phyloP scores from a whole-genome alignment of 2,329 filamentous ascomycete genomes.

The Macroventuria anomochaeta region DNA sequence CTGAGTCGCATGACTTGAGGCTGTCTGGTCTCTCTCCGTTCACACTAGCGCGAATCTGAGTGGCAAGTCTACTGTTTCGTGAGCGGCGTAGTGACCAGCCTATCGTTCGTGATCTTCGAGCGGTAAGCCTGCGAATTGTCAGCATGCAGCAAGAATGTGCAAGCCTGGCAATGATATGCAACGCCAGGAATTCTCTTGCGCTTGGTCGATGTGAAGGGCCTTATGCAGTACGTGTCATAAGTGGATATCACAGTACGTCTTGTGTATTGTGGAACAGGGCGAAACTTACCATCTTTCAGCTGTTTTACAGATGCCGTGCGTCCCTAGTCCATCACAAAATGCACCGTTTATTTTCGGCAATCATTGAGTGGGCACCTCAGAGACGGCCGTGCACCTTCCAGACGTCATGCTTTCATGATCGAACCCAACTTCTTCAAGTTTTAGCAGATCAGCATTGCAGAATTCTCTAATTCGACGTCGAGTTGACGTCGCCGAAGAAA shows the following conservation, averaged over 20 bases:
- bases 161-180: constrained; percentile 16
- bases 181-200: constrained; percentile 6
- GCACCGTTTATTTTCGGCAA: constrained; percentile 11
- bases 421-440: constrained; percentile 2
- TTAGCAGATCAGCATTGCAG: background rate
- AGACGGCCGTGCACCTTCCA: constrained; percentile 7
- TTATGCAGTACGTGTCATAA: constrained; percentile 12
- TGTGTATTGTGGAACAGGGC: constrained; percentile 11
- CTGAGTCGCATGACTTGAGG: constrained; percentile 5
- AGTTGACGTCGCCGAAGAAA: constrained; percentile 1
- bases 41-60: constrained; percentile 10
- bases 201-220: background rate
- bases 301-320: constrained; percentile 13
- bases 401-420: constrained; percentile 5
- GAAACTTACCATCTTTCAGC: constrained; percentile 11
- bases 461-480: constrained; percentile 1
- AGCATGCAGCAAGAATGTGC: constrained; percentile 15
- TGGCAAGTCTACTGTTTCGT: constrained; percentile 6
- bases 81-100: constrained; percentile 10
- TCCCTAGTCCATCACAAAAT: constrained; percentile 6
- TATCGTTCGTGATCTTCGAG: constrained; percentile 3
- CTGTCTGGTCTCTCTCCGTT: constrained; percentile 4
- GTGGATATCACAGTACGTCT: constrained; percentile 8
- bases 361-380: constrained; percentile 1
- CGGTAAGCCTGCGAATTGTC: constrained; percentile 9